A percentile compares a stretch with the other conserved stretches of the same genome.
Evolutionary conservation across 2,329 filamentous ascomycete genomes (phyloP).

Genomic region (Calonectria pauciramosa): DNA sequence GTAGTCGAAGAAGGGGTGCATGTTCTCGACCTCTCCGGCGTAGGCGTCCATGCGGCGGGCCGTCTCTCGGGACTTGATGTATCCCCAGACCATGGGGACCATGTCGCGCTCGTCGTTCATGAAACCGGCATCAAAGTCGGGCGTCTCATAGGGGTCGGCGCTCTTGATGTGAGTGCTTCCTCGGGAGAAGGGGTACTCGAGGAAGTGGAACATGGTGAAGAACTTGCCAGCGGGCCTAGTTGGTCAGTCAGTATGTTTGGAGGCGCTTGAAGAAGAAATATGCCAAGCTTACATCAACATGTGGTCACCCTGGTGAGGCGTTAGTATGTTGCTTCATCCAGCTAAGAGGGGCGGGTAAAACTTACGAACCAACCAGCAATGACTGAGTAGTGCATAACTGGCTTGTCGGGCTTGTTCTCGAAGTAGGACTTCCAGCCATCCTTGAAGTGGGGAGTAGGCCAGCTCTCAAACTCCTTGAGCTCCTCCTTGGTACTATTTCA

Average conservation of each 20-base stretch:
- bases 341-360: neutral
- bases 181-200: slow-evolving; percentile 83
- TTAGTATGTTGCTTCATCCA: neutral
- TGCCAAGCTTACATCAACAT: slow-evolving; percentile 64
- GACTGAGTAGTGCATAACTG: slow-evolving; percentile 87
- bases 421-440: slow-evolving; percentile 86
- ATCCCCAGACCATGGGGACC: slow-evolving; percentile 88
- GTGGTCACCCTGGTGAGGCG: slow-evolving; percentile 58
- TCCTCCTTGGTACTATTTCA: slow-evolving; percentile 68
- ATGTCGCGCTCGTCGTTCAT: slow-evolving; percentile 90
- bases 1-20: slow-evolving; percentile 80
- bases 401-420: slow-evolving; percentile 87
- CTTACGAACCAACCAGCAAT: slow-evolving; percentile 74
- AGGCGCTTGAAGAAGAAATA: rapidly evolving
- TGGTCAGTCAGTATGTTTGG: neutral
- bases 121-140: slow-evolving; percentile 85
- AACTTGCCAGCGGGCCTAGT: slow-evolving; percentile 82
- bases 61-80: slow-evolving; percentile 86
- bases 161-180: slow-evolving; percentile 79
- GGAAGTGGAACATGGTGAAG: slow-evolving; percentile 88
- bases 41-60: slow-evolving; percentile 84
- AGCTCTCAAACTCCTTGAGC: slow-evolving; percentile 75
- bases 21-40: slow-evolving; percentile 77
- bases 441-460: slow-evolving; percentile 82
- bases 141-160: slow-evolving; percentile 79